These are phyloP conservation scores for Cytospora piceae DNA, from an alignment of 2,329 filamentous ascomycete species.

Conservation along the genomic window DNA sequence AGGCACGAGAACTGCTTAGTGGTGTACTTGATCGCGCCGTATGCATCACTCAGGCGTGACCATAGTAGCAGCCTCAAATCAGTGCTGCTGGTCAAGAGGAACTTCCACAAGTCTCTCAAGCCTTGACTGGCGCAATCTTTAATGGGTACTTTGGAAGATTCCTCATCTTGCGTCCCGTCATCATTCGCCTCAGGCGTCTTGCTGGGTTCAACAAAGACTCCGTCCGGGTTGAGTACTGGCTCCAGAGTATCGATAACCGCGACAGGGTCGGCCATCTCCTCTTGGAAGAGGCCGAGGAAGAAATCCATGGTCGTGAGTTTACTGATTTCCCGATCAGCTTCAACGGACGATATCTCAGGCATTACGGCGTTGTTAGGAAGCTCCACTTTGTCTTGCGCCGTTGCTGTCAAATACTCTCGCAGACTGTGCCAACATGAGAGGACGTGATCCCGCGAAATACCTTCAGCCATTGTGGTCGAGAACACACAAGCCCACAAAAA, in stretches of 20 bases:
- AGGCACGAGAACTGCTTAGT: constrained; percentile 90
- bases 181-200: constrained; percentile 31
- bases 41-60: constrained; percentile 88
- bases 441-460: constrained; percentile 59
- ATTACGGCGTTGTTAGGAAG: constrained; percentile 88
- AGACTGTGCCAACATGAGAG: constrained; percentile 63
- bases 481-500: constrained; percentile 63
- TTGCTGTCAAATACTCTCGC: constrained; percentile 53
- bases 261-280: constrained; percentile 78
- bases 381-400: constrained; percentile 51
- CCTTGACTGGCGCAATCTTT: constrained; percentile 58
- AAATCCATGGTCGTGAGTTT: constrained; percentile 96
- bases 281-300: constrained; percentile 86
- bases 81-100: constrained; percentile 79
- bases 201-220: constrained; percentile 48
- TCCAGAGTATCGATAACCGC: constrained; percentile 90
- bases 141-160: constrained; percentile 44
- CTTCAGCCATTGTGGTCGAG: constrained; percentile 55
- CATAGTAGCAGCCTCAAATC: constrained; percentile 86
- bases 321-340: constrained; percentile 87
- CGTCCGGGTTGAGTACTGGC: constrained; percentile 79
- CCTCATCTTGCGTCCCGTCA: constrained; percentile 26
- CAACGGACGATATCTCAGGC: constrained; percentile 80
- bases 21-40: constrained; percentile 79
- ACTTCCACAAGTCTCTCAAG: constrained; percentile 80